These are phyloP conservation scores for Trichoderma asperellum DNA, from an alignment of 2,329 filamentous ascomycete genomes.

Conservation along the genomic window DNA sequence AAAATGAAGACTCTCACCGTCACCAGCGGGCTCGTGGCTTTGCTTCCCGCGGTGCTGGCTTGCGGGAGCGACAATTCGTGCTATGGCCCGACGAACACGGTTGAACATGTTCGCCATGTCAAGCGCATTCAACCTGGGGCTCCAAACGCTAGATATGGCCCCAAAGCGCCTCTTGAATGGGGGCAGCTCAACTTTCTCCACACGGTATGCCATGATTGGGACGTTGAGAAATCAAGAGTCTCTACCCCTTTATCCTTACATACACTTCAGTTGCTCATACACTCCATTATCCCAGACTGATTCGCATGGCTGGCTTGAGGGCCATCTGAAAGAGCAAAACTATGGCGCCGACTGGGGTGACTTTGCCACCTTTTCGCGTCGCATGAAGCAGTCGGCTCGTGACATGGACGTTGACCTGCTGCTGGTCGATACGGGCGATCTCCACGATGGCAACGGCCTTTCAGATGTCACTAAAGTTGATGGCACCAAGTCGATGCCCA, in stretches of 20 bases:
- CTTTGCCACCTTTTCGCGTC: constrained; percentile 62
- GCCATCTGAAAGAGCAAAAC: constrained; percentile 64
- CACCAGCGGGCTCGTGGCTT: constrained; percentile 29
- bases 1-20: constrained; percentile 29
- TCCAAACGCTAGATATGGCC: constrained; percentile 47
- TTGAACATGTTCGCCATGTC: constrained; percentile 52
- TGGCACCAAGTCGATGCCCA: constrained; percentile 55
- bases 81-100: constrained; percentile 47
- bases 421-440: constrained; percentile 64
- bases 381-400: constrained; percentile 62
- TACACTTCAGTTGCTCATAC: neutral
- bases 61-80: constrained; percentile 44
- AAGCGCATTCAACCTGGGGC: constrained; percentile 55
- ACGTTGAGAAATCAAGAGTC: neutral
- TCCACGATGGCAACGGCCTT: constrained; percentile 68
- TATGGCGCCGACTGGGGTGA: constrained; percentile 71
- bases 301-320: constrained; percentile 64
- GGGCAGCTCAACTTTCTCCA: constrained; percentile 66
- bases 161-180: constrained; percentile 58
- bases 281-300: constrained; percentile 50
- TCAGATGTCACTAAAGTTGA: constrained; percentile 63
- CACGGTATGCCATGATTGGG: constrained; percentile 43
- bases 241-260: neutral
- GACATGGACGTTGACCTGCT: constrained; percentile 62
- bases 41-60: constrained; percentile 36